These are phyloP conservation scores for Podaxis carcinomalis DNA, from an alignment of 768 basidiomycete species.

Conservation along the genomic window DNA sequence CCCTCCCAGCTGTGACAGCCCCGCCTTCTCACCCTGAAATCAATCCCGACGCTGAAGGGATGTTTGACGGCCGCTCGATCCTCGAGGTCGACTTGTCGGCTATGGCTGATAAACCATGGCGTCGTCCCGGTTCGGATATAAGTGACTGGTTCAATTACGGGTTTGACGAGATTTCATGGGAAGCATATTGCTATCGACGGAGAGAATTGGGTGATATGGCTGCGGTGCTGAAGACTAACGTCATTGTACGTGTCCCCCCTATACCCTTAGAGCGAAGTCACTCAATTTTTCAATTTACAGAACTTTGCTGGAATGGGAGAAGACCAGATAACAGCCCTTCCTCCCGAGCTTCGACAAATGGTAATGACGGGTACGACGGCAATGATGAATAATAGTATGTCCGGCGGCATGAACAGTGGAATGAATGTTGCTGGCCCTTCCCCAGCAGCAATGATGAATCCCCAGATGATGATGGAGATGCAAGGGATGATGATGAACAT, in stretches of 20 bases:
- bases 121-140: slow-evolving; percentile 86
- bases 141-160: slow-evolving; percentile 99
- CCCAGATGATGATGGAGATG: slow-evolving; percentile 82
- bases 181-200: slow-evolving; percentile 83
- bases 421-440: slow-evolving; percentile 26
- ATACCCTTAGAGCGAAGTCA: not conserved
- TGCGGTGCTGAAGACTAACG: slow-evolving; percentile 75
- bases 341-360: slow-evolving; percentile 81
- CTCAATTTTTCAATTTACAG: slow-evolving; percentile 31
- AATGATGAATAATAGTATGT: slow-evolving; percentile 40
- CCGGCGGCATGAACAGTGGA: not conserved
- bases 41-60: slow-evolving; percentile 62
- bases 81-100: slow-evolving; percentile 79
- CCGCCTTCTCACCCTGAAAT: slow-evolving; percentile 79
- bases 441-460: slow-evolving; percentile 55
- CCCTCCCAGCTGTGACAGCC: slow-evolving; percentile 62
- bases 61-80: slow-evolving; percentile 72
- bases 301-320: slow-evolving; percentile 82
- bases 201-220: slow-evolving; percentile 79
- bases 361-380: slow-evolving; percentile 79
- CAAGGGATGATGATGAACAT: slow-evolving; percentile 46
- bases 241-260: slow-evolving; percentile 54
- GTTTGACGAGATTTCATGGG: slow-evolving; percentile 96
- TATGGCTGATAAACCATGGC: slow-evolving; percentile 84
- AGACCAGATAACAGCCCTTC: slow-evolving; percentile 72